phyloP scores from a whole-genome alignment of 1,139 yeast genomes.

The Meyerozyma athensensis region DNA sequence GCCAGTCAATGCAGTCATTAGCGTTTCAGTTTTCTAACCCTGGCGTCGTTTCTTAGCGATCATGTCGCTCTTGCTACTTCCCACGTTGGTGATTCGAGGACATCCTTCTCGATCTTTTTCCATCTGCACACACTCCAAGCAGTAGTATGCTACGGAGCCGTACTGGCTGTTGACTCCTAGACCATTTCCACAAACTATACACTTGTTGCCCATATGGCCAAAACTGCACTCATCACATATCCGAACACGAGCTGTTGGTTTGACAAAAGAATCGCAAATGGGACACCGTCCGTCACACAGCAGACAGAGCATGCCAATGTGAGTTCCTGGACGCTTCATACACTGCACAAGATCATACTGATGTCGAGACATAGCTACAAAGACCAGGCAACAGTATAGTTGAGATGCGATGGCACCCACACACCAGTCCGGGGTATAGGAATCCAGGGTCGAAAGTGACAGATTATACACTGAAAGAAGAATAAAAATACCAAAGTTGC shows the following conservation, averaged over 20 bases:
- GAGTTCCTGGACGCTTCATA: slow-evolving; percentile 78
- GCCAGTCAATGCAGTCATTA: too few relatives aligned
- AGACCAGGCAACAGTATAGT: background rate
- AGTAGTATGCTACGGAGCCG: slow-evolving; percentile 69
- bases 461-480: too few relatives aligned
- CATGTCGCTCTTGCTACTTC: slow-evolving; percentile 67
- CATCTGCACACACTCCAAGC: slow-evolving; percentile 75
- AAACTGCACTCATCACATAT: slow-evolving; percentile 84
- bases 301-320: slow-evolving; percentile 66
- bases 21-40: background rate
- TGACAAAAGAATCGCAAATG: slow-evolving; percentile 80
- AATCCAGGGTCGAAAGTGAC: too few relatives aligned
- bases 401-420: background rate
- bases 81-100: slow-evolving; percentile 78
- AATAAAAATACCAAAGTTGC: too few relatives aligned
- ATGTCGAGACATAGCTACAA: slow-evolving; percentile 69
- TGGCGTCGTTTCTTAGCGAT: slow-evolving; percentile 48
- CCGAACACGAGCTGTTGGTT: slow-evolving; percentile 66
- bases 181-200: slow-evolving; percentile 67
- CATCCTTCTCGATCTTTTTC: slow-evolving; percentile 93
- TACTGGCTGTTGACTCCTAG: slow-evolving; percentile 38
- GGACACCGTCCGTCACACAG: slow-evolving; percentile 94
- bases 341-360: slow-evolving; percentile 85
- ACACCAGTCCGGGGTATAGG: slow-evolving; percentile 1
- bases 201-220: slow-evolving; percentile 59